Evolutionary conservation across 306 rosid genomes (phyloP).

Genomic region (Pyrus betulifolia): DNA sequence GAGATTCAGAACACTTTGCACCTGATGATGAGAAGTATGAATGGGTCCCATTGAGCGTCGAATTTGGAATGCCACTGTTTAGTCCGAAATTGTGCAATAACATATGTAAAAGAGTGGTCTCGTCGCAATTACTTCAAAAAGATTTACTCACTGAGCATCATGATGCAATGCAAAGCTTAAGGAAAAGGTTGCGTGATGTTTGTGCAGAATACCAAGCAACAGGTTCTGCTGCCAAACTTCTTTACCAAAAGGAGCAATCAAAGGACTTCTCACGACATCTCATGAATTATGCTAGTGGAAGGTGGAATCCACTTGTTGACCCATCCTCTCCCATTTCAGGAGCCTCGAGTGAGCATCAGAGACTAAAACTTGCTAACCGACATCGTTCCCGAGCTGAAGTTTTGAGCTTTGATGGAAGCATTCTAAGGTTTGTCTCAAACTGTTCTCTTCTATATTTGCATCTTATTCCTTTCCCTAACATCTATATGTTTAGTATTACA

Average conservation of each 20-base stretch:
- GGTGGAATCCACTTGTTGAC: conserved; percentile 75
- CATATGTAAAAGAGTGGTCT: conserved; percentile 74
- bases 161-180: conserved; percentile 74
- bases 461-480: not conserved
- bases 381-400: conserved; percentile 66
- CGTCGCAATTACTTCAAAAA: conserved; percentile 73
- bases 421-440: conserved; percentile 63
- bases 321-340: conserved; percentile 91
- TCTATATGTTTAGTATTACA: not conserved
- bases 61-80: conserved; percentile 85
- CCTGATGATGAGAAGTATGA: conserved; percentile 54
- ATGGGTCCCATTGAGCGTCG: conserved; percentile 93
- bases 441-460: conserved; percentile 12
- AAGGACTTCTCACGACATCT: conserved; percentile 54
- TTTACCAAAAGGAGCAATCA: conserved; percentile 69
- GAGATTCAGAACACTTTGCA: conserved; percentile 36
- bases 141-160: conserved; percentile 64
- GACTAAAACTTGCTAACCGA: conserved; percentile 66
- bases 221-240: conserved; percentile 79
- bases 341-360: conserved; percentile 49
- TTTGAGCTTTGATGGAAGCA: conserved; percentile 85
- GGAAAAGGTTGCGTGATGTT: conserved; percentile 73
- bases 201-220: conserved; percentile 80
- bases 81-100: conserved; percentile 69
- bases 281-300: conserved; percentile 78